Evolutionary conservation across 495 filamentous ascomycete species (phyloP).

Genomic region (Aspergillus biplanus): DNA sequence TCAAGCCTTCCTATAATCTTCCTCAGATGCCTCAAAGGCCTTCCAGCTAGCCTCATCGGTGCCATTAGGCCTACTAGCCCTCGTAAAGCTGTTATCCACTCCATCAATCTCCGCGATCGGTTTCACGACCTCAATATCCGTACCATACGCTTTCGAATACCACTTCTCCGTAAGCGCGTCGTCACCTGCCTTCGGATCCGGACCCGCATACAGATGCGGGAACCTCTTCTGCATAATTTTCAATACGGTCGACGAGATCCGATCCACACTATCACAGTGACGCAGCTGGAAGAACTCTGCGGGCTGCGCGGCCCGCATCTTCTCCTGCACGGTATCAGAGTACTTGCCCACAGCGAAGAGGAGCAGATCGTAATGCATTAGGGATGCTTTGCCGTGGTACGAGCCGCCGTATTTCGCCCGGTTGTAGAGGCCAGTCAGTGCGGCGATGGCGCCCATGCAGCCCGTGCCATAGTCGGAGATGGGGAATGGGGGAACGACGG

Average conservation of each 20-base stretch:
- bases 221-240: constrained; percentile 58
- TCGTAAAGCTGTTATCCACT: constrained; percentile 44
- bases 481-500: constrained; percentile 79
- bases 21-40: constrained; percentile 35
- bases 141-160: constrained; percentile 43
- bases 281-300: constrained; percentile 65
- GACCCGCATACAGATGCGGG: constrained; percentile 40
- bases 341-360: constrained; percentile 67
- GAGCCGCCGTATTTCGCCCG: constrained; percentile 66
- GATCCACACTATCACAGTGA: constrained; percentile 73
- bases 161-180: constrained; percentile 44
- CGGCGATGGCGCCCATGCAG: constrained; percentile 66
- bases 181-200: constrained; percentile 20
- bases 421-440: constrained; percentile 63
- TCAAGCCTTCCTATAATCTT: constrained; percentile 26
- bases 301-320: constrained; percentile 57
- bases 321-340: constrained; percentile 55
- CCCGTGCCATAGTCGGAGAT: constrained; percentile 82
- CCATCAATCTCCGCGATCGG: constrained; percentile 43
- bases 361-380: constrained; percentile 72
- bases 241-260: constrained; percentile 68
- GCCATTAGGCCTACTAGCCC: constrained; percentile 49
- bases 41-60: constrained; percentile 40
- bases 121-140: constrained; percentile 46
- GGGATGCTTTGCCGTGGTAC: constrained; percentile 64